Conservation (phyloP, 139 green algal genomes). For the Penium margaritaceum region DNA sequence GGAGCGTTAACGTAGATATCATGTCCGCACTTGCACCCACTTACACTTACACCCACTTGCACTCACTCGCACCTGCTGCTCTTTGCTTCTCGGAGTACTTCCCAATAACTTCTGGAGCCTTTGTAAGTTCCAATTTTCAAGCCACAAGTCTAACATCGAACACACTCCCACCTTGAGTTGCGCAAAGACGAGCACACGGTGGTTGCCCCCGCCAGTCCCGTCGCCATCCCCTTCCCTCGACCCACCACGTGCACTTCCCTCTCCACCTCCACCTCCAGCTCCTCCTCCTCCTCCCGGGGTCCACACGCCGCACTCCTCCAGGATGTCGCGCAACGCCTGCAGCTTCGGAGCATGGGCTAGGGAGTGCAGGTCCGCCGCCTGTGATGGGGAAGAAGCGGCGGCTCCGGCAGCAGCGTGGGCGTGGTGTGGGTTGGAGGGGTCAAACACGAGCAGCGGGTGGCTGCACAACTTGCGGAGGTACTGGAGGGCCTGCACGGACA, state of each 20-base stretch:
- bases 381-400: background rate
- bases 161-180: slow-evolving; percentile 78
- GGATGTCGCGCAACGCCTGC: slow-evolving; percentile 74
- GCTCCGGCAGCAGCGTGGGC: slow-evolving; percentile 28
- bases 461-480: slow-evolving; percentile 91
- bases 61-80: too few species aligned
- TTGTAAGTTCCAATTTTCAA: too few species aligned
- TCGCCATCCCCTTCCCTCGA: too few species aligned
- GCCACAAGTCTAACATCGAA: too few species aligned
- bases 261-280: slow-evolving; percentile 4
- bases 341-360: slow-evolving; percentile 82
- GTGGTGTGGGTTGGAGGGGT: slow-evolving; percentile 59
- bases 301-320: slow-evolving; percentile 75
- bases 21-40: too few species aligned
- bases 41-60: too few species aligned
- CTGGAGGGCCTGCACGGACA: slow-evolving; percentile 52
- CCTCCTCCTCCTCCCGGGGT: slow-evolving; percentile 27
- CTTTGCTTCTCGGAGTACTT: too few species aligned
- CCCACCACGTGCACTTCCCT: background rate
- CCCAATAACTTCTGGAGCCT: too few species aligned
- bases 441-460: slow-evolving; percentile 81
- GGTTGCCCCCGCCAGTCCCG: slow-evolving; percentile 38
- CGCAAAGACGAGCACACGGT: slow-evolving; percentile 90
- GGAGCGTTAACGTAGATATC: too few species aligned
- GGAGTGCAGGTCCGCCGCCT: slow-evolving; percentile 39